These are phyloP conservation scores for Cordyceps cicadae DNA, from an alignment of 2,329 filamentous ascomycete species.

Conservation along the genomic window DNA sequence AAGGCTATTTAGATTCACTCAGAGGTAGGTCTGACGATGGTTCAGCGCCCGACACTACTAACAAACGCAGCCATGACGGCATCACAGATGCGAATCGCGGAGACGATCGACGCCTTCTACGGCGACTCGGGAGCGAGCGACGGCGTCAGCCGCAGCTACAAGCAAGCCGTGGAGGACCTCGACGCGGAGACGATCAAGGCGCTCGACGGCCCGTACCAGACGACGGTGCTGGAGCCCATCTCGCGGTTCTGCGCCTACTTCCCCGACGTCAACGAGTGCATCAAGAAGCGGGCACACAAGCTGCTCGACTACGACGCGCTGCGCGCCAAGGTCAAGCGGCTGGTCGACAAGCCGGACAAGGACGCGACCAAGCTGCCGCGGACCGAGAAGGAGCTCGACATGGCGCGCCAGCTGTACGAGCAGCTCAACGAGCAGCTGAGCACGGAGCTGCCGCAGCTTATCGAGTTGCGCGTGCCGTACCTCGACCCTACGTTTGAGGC, in stretches of 20 bases:
- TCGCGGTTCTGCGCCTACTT: slow-evolving; percentile 96
- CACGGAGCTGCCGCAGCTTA: slow-evolving; percentile 85
- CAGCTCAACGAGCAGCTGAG: slow-evolving; percentile 95
- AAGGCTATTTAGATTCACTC: slow-evolving; percentile 92
- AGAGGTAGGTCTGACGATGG: slow-evolving; percentile 49
- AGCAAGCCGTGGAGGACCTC: slow-evolving; percentile 94
- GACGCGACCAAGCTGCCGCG: slow-evolving; percentile 93
- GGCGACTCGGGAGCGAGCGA: slow-evolving; percentile 91
- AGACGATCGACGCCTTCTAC: slow-evolving; percentile 99
- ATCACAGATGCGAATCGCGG: slow-evolving; percentile 97
- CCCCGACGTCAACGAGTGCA: slow-evolving; percentile 97
- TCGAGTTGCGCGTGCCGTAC: slow-evolving; percentile 93
- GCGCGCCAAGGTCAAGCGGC: slow-evolving; percentile 90
- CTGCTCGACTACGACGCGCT: slow-evolving; percentile 96
- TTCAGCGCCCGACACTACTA: not conserved
- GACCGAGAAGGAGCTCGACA: slow-evolving; percentile 91
- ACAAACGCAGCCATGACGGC: slow-evolving; percentile 77
- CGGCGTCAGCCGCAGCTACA: slow-evolving; percentile 93
- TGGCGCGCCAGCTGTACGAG: slow-evolving; percentile 89
- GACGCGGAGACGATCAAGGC: slow-evolving; percentile 99
- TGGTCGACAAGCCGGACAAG: slow-evolving; percentile 98
- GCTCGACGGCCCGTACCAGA: slow-evolving; percentile 87
- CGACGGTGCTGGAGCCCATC: slow-evolving; percentile 92
- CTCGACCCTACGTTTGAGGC: slow-evolving; percentile 96
- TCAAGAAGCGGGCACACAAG: slow-evolving; percentile 98